Evolutionary conservation across 176 grass and related monocot genomes (phyloP), one percentile per base, ranked within the genome.

Genomic region (Cocos nucifera): DNA sequence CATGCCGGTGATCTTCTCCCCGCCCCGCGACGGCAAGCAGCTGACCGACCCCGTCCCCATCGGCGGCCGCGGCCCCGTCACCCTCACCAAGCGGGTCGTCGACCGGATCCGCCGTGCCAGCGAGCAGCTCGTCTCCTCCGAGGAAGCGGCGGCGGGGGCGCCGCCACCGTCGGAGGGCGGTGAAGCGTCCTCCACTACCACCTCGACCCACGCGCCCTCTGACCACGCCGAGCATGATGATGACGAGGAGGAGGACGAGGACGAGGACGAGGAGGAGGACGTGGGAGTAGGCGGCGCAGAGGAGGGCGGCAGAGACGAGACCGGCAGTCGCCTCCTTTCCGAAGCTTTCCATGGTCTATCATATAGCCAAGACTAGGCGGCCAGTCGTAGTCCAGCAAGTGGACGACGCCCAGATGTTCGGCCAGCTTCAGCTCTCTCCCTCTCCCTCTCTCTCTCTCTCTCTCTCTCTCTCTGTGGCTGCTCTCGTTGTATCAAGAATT

Each of bases 21-120:
- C 94, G 54, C 79, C 94, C 17, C 94, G 94, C 24, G 94, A 98
- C 64, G 94, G 94, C 8, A 85, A 67, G 79, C 63, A 81, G 52
- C 81, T 86, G 6, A 89, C 88, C 9, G 88, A 93, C 22, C 94
- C 94, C 14, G 67, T 79, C 19, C 82, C 88, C 21, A 75, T 98
- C 19, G 87, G 87, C 1, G 81, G 78, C 4, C 89, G 89, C 5
- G 75, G 73, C 35, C 35, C 35, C 35, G 35, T 51, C 0, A 10
- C 58, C 18, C 35, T 44, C 35, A 44, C 35, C 35, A 44, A 44
- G 10, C 35, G 35, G 35, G 35, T 61, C 69, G 20, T 49, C 61
- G 7, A 21, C 55, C 10, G 71, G 72, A 44, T 65, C 12, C 17
- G 17, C 50, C 20, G 66, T 59, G 5, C 56, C 71, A 8, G 62